Percentiles rank a stretch among this genome's conserved stretches.
Evolutionary conservation across 805 yeast genomes (phyloP).

Genomic region (Starmerella apis): DNA sequence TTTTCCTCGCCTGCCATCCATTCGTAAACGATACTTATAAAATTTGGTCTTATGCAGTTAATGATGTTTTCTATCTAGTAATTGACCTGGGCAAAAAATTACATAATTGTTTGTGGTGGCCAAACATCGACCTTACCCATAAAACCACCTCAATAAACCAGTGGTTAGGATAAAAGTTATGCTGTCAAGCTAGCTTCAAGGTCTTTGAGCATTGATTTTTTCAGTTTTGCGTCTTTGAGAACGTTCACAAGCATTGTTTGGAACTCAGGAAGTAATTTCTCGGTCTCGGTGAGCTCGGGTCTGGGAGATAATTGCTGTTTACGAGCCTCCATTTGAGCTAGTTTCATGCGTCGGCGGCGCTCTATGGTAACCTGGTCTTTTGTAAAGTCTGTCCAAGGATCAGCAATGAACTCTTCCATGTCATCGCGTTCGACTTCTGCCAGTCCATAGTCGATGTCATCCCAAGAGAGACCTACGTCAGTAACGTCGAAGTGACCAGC

Average conservation of each 20-base stretch:
- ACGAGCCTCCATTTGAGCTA: constrained; percentile 20
- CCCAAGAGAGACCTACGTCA: constrained; percentile 33
- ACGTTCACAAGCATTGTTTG: constrained; percentile 7
- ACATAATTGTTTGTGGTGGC: constrained; percentile 1
- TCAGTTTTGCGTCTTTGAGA: constrained; percentile 2
- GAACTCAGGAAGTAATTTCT: constrained; percentile 26
- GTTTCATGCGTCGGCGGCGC: constrained; percentile 26
- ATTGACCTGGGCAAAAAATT: constrained; percentile 1
- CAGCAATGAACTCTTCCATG: constrained; percentile 31
- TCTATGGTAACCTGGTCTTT: constrained; percentile 29
- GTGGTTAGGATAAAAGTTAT: background rate
- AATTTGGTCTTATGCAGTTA: too few relatives aligned
- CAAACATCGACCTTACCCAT: background rate
- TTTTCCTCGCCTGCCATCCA: background rate
- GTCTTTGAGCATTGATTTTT: constrained; percentile 12
- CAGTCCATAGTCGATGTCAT: constrained; percentile 40
- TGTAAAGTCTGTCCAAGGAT: constrained; percentile 27
- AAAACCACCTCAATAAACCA: background rate
- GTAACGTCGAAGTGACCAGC: constrained; percentile 40
- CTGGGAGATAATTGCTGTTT: constrained; percentile 23
- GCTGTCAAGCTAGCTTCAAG: background rate
- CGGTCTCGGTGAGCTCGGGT: constrained; percentile 29
- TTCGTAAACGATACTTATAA: background rate
- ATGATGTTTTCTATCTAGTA: too few relatives aligned
- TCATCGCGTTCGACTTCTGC: constrained; percentile 42